These are phyloP conservation scores for Cylindrotheca fusiformis DNA, from an alignment of 108 stramenopile genomes.

Conservation along the genomic window DNA sequence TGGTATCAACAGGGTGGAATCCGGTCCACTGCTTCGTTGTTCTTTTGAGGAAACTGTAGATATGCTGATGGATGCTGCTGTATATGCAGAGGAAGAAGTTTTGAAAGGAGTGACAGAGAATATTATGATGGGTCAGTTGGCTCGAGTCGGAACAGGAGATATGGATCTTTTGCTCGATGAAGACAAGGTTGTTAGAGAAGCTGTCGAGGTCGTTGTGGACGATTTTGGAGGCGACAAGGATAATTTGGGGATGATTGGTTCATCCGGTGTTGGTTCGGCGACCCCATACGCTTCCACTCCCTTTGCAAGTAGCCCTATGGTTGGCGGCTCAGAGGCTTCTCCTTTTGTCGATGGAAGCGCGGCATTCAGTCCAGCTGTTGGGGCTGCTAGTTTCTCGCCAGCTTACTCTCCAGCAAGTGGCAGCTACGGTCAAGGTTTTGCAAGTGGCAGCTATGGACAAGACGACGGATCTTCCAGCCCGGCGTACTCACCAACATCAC, in stretches of 20 bases:
- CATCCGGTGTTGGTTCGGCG: constrained; percentile 42
- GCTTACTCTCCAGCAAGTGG: constrained; percentile 77
- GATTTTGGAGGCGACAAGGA: constrained; percentile 68
- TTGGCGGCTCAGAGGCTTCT: constrained; percentile 60
- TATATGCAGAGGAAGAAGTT: constrained; percentile 91
- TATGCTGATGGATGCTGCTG: constrained; percentile 96
- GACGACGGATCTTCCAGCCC: constrained; percentile 47
- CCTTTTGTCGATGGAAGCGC: constrained; percentile 64
- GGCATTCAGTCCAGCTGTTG: constrained; percentile 79
- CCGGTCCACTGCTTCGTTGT: constrained; percentile 91
- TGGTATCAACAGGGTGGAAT: constrained; percentile 97
- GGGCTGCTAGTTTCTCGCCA: constrained; percentile 75
- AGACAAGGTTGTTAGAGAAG: constrained; percentile 88
- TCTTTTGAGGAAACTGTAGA: constrained; percentile 99
- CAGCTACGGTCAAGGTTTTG: constrained; percentile 53
- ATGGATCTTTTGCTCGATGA: constrained; percentile 96
- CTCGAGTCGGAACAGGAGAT: constrained; percentile 90
- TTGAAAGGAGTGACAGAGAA: constrained; percentile 97
- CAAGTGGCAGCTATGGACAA: constrained; percentile 78
- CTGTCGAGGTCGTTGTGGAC: constrained; percentile 87
- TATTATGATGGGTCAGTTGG: constrained; percentile 97
- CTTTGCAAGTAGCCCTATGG: constrained; percentile 67
- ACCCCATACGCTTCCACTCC: constrained; percentile 76
- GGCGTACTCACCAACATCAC: constrained; percentile 51
- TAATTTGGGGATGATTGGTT: constrained; percentile 46